Base-by-base conservation (phyloP, 768 basidiomycete genomes). In the Mrakia hoshinonis region DNA sequence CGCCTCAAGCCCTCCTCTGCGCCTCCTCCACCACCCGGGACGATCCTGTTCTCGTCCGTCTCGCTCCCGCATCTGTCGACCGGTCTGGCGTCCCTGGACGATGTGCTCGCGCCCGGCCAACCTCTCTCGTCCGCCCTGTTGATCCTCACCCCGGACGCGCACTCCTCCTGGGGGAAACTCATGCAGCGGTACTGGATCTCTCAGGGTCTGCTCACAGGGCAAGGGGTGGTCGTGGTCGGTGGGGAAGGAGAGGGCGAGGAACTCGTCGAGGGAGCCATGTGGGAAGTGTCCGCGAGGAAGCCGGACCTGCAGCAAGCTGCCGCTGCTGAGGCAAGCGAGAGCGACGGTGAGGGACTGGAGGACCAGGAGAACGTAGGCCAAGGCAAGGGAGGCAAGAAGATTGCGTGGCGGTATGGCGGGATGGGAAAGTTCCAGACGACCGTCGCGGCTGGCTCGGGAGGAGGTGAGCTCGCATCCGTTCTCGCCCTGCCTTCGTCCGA, bases 331-430 rank as follows among this genome's bases (percentile, higher is more conserved):
- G 20, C 18, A n/a, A 38, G 65, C 3, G 76, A 74, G 55, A 77
- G 75, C 66, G 77, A 78, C 22, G 80, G 80, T 15, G 80, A 80
- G 34, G 76, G 70, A n/a, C 74, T 74, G 43, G 74, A 74, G n/a
- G 54, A 52, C 4, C 73, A 72, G 47, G 62, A 66, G 13, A 77
- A 62, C 46, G 84, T 81, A 51, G 83, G 55, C 48, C 68, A 71
- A 13, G 77, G 85, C 34, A 87, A 86, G 75, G n/a, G n/a, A n/a
- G n/a, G n/a, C n/a, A 89, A 94, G 74, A 95, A 90, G 81, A 98
- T 99, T 76, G 96, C 96, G 38, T 99, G 96, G 91, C 85, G 96
- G 77, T 99, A 99, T 79, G 91, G 92, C 76, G 84, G 87, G 70
- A 90, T 97, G 90, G 90, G 89, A 81, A 87, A 84, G 80, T 95